phyloP scores from a whole-genome alignment of 495 filamentous ascomycete genomes.

The Daldinia childiae region DNA sequence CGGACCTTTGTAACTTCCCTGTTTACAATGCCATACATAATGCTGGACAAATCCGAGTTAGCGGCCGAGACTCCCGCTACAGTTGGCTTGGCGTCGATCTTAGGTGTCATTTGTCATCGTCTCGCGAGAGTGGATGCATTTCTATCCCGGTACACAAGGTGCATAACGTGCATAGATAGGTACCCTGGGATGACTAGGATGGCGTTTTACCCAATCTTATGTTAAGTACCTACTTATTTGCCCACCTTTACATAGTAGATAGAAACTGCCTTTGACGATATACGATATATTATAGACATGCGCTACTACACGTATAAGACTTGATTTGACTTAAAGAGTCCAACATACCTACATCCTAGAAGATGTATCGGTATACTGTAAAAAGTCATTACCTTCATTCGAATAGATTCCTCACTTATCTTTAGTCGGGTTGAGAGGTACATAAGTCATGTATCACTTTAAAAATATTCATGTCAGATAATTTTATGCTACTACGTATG shows the following conservation, averaged over 20 bases:
- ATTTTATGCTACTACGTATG: not conserved
- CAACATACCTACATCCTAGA: not conserved
- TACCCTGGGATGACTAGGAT: too few species aligned
- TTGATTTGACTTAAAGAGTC: constrained; percentile 13
- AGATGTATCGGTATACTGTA: not conserved
- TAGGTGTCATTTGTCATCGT: constrained; percentile 14
- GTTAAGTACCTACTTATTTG: too few species aligned
- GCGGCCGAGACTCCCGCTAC: constrained; percentile 28
- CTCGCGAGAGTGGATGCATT: constrained; percentile 12
- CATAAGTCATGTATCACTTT: not conserved
- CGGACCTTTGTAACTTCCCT: constrained; percentile 19
- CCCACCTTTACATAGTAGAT: too few species aligned
- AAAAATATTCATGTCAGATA: not conserved
- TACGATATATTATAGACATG: too few species aligned
- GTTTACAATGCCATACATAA: constrained; percentile 16
- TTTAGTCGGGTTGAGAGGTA: not conserved
- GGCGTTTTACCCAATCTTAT: not conserved
- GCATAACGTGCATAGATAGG: constrained; percentile 24
- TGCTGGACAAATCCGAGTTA: constrained; percentile 28
- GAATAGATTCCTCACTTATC: not conserved
- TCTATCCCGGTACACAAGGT: not conserved
- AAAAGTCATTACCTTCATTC: not conserved
- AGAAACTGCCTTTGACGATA: too few species aligned
- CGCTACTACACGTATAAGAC: constrained; percentile 17
- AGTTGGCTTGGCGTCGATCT: constrained; percentile 29